A percentile compares a stretch with the other conserved stretches of the same genome.
These are phyloP conservation scores for Coemansia asiatica DNA, from an alignment of 192 early-diverging fungal species.

Conservation along the genomic window DNA sequence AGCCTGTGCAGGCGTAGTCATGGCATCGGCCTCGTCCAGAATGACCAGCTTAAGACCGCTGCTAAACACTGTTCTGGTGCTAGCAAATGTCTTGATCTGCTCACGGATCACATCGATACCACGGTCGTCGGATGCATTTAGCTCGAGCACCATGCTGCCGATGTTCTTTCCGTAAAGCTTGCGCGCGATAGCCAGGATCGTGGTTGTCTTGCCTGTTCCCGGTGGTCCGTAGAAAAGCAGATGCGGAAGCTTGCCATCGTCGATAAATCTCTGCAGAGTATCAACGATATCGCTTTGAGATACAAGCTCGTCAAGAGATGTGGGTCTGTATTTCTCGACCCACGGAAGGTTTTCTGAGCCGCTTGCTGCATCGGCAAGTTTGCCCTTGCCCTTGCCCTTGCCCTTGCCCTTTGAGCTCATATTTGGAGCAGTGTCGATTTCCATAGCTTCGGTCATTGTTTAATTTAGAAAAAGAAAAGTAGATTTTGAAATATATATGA, in stretches of 20 bases:
- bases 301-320: slow-evolving; percentile 85
- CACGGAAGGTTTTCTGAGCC: slow-evolving; percentile 52
- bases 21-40: slow-evolving; percentile 95
- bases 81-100: slow-evolving; percentile 98
- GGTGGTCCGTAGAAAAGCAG: slow-evolving; percentile 98
- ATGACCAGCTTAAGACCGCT: slow-evolving; percentile 95
- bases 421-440: slow-evolving; percentile 28
- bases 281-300: slow-evolving; percentile 90
- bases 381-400: too few species aligned
- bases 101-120: slow-evolving; percentile 98
- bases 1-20: slow-evolving; percentile 90
- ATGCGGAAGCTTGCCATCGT: slow-evolving; percentile 89
- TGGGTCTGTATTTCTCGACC: slow-evolving; percentile 98
- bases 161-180: slow-evolving; percentile 81
- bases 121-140: slow-evolving; percentile 98
- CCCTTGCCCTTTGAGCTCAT: slow-evolving; percentile 28
- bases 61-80: slow-evolving; percentile 90
- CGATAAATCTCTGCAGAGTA: slow-evolving; percentile 89
- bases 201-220: slow-evolving; percentile 96
- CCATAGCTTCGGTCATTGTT: slow-evolving; percentile 49
- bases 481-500: too few species aligned
- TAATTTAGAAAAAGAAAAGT: neutral
- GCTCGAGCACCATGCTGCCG: slow-evolving; percentile 91
- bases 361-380: slow-evolving; percentile 19
- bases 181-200: slow-evolving; percentile 90